Evolutionary conservation across 2,329 filamentous ascomycete genomes (phyloP).

Genomic region (Berkeleyomyces basicola): DNA sequence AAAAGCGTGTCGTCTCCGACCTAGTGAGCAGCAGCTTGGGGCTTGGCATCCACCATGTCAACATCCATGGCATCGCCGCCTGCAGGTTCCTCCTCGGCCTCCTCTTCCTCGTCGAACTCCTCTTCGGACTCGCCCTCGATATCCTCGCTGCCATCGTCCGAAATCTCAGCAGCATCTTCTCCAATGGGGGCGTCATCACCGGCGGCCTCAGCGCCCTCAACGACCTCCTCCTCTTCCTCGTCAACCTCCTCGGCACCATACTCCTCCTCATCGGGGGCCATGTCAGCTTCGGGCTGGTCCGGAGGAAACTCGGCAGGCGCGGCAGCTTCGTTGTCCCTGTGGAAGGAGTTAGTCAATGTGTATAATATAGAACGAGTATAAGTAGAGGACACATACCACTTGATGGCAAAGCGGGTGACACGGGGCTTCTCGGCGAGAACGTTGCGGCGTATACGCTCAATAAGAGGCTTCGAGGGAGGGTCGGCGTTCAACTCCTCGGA

Average conservation of each 20-base stretch:
- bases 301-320: constrained; percentile 92
- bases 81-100: constrained; percentile 21
- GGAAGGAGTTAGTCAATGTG: background rate
- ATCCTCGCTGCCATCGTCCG: constrained; percentile 63
- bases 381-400: constrained; percentile 51
- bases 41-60: constrained; percentile 25
- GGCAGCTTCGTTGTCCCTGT: constrained; percentile 91
- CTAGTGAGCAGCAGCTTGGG: constrained; percentile 15
- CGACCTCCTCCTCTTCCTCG: constrained; percentile 44
- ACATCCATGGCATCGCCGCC: constrained; percentile 35
- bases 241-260: constrained; percentile 87
- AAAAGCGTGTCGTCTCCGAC: constrained; percentile 6
- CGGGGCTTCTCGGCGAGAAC: constrained; percentile 93
- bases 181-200: constrained; percentile 32
- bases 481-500: constrained; percentile 77
- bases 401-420: constrained; percentile 95
- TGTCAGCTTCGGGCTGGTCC: constrained; percentile 91
- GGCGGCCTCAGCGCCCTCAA: constrained; percentile 37
- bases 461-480: constrained; percentile 77
- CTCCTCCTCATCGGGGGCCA: constrained; percentile 65
- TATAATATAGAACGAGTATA: background rate
- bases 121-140: constrained; percentile 63
- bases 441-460: constrained; percentile 83
- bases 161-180: constrained; percentile 32
- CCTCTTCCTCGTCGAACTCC: constrained; percentile 47